Evolutionary conservation across 352 stramenopile species (phyloP).

Genomic region (Pythium guiyangense): DNA sequence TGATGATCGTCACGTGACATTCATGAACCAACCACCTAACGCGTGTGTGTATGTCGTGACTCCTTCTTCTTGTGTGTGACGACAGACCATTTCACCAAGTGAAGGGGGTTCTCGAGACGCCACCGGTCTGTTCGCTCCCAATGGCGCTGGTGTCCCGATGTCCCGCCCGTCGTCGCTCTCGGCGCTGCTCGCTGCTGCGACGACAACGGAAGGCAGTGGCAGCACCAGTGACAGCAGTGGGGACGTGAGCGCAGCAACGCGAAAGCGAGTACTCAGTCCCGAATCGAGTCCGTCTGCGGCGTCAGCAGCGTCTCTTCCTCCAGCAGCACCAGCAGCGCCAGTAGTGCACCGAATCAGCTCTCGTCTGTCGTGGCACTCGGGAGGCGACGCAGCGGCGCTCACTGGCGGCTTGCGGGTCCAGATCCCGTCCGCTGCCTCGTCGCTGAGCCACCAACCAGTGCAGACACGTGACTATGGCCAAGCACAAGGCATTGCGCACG

Average conservation of each 20-base stretch:
- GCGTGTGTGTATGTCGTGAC: background rate
- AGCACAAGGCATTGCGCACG: background rate
- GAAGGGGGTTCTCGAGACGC: slow-evolving; percentile 29
- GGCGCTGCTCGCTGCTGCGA: slow-evolving; percentile 13
- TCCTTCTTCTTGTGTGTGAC: background rate
- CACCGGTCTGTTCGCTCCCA: no score
- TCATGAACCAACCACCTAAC: background rate
- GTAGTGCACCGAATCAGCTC: no score
- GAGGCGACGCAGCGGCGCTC: background rate
- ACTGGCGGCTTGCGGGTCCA: slow-evolving; percentile 5
- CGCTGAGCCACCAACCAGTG: slow-evolving; percentile 2
- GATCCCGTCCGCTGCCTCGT: slow-evolving; percentile 3
- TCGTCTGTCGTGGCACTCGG: background rate
- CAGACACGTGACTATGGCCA: background rate
- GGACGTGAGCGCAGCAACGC: background rate
- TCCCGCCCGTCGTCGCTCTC: background rate
- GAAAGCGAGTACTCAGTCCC: background rate
- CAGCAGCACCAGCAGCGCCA: background rate
- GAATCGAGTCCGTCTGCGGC: background rate
- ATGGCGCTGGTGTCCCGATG: background rate
- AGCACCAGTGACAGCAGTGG: background rate
- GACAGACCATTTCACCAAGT: slow-evolving; percentile 27
- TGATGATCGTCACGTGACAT: no score
- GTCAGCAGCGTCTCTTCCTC: background rate
- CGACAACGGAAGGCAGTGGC: background rate